Base-by-base conservation (phyloP, 768 basidiomycete species). In the Asterophora parasitica region DNA sequence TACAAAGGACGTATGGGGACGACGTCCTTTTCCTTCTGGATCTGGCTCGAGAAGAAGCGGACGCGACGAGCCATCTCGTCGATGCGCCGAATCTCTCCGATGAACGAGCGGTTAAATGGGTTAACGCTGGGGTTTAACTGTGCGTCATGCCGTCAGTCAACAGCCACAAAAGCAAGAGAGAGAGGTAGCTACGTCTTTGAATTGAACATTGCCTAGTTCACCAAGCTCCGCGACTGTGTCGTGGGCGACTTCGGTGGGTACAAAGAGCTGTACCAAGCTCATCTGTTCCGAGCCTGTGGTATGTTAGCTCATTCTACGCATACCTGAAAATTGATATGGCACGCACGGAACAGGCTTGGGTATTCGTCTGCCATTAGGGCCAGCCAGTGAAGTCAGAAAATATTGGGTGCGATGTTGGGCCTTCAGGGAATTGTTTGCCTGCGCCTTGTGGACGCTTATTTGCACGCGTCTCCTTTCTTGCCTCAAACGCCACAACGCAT, bases 61-160 rank as follows among this genome's bases (percentile, higher is more conserved):
- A 93, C 83, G 30, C 92, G 88, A 55, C 96, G 88, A 7, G 88
- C 86, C 86, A 95, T 94, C 62, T 99, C 95, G 65, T 96, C 95
- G 50, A 95, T 79, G 54, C 89, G 84, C 31, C 96, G 84, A 55
- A 99, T 92, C 65, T 96, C 94, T 30, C 88, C 91, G 51, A 96
- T 91, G 66, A 95, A 99, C 4, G 94, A 93, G 54, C 96, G 90
- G 75, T 99, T 95, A 73, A 98, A 99, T 13, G 95, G 89, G 67
- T 95, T 97, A 58, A 97, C 83, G 52, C 81, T 81, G 10, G 94
- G 91, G 67, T 98, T 98, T 57, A 98, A 72, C 94, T 98, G 62
- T 4, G 19, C 45, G 32, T 27, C 46, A 15, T 27, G 23, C 50
- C 34, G 47, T 52, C 56, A 47, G 33, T 27, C 10, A 37, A 20